Base-by-base conservation (phyloP, 179 eudicot genomes). In the Nepenthes alata region DNA sequence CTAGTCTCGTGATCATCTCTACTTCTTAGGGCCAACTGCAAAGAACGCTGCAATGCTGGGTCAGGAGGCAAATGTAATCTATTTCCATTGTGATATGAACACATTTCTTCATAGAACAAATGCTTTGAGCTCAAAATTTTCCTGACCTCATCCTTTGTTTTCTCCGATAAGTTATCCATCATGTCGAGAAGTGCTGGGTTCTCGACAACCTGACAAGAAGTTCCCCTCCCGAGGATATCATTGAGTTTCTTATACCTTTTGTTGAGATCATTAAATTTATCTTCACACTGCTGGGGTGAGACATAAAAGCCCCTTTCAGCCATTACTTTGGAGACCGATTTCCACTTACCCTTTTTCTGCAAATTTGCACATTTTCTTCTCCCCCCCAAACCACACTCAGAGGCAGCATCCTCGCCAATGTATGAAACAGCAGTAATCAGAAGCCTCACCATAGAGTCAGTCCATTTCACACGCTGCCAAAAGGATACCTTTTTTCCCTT, bases 391-490 rank as follows among this genome's bases (percentile, higher is more conserved):
- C 61, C 80, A 79, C 70, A 66, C 14, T 84, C 94, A 54, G 67
- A 67, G 61, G 49, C 63, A 11, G 73, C 77, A 61, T 87, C 95
- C 55, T 85, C 95, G 4, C 91, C 91, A 53, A 87, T 85, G 64
- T 71, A 74, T 41, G 95, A 77, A 60, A 87, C 88, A 16, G 77
- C 85, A 0, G 75, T 75, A 7, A 87, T 83, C 39, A 87, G 50
- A 67, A 85, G 83, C 75, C 79, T 78, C 39, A 87, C 80, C 58
- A 80, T 67, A 12, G 64, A 63, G 70, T 80, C 91, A 0, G 86
- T 83, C 95, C 95, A 87, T 70, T 83, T 87, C 86, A 87, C 79
- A 48, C 95, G 75, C 39, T 87, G 91, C 95, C 95, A 87, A 12
- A 77, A 76, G 34, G 82, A 55, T 45, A 70, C 77, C 69, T 72